Base-by-base conservation (phyloP, 768 basidiomycete genomes). In the Chalciporus sphaerocephalus region DNA sequence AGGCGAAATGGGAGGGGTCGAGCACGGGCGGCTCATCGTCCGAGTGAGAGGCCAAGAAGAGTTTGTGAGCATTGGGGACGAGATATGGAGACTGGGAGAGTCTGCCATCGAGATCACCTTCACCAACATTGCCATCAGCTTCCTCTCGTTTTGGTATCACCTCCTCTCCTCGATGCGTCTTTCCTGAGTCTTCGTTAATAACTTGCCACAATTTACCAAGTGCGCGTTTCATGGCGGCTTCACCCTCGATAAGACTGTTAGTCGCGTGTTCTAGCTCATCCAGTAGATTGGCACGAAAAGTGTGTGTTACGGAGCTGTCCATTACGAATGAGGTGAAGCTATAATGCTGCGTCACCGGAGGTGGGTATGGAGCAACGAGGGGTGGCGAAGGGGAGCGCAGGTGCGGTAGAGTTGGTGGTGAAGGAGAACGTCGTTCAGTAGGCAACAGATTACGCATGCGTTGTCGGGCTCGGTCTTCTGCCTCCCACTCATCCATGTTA, bases 261-360 rank as follows among this genome's bases (percentile, higher is more conserved):
- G 89, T 90, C 12, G 89, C 83, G 40, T 85, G 71, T 53, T 91
- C 87, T 12, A 93, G 73, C 55, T 91, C 88, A 52, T 88, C 83
- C 18, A 92, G 68, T 38, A 92, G 67, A 45, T 72, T 74, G 25
- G 89, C 86, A 35, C 89, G 85, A 66, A 90, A 93, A 4, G 90
- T 81, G 61, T 88, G 85, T 15, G 86, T 88, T 13, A 88, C 80
- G 7, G 87, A 78, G 51, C 84, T 87, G 61, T 92, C 90, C 75
- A 92, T 76, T 12, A 93, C 88, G 55, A 90, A 88, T 0, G 89
- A 87, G 16, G 88, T 77, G 65, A 87, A 92, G 50, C 76, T 84
- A 48, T 82, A 74, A 57, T 92, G 88, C 40, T 84, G 78, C 9
- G 73, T 63, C 18, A 73, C 73, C 20, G 87, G 87, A 17, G 79